Conservation (phyloP, 805 yeast species). For the Saccharomycopsis schoenii region DNA sequence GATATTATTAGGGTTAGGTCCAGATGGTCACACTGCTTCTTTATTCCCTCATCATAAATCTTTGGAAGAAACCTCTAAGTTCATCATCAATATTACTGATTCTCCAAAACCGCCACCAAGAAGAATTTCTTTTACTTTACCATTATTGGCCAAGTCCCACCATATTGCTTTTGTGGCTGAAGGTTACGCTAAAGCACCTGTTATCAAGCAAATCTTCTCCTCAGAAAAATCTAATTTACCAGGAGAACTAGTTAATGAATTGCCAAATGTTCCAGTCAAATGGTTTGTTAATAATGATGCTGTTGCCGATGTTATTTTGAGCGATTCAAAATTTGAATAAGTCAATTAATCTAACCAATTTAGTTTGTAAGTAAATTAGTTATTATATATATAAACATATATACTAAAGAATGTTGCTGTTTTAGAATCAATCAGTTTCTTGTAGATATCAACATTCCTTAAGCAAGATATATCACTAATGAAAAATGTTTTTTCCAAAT, state of each 20-base stretch:
- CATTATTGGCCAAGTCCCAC: slow-evolving; percentile 89
- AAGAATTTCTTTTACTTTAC: slow-evolving; percentile 84
- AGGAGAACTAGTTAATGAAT: slow-evolving; percentile 59
- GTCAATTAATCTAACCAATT: not conserved
- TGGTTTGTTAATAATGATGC: slow-evolving; percentile 89
- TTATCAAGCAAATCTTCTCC: slow-evolving; percentile 62
- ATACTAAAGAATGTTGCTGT: too few relatives aligned
- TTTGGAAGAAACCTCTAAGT: slow-evolving; percentile 79
- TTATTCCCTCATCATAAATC: slow-evolving; percentile 75
- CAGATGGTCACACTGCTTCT: slow-evolving; percentile 96
- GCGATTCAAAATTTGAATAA: slow-evolving; percentile 13
- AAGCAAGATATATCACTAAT: too few relatives aligned
- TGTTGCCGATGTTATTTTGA: slow-evolving; percentile 43
- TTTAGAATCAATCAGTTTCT: too few relatives aligned
- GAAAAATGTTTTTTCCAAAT: too few relatives aligned
- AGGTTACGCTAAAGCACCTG: slow-evolving; percentile 75
- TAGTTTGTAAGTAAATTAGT: not conserved
- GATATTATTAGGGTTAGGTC: slow-evolving; percentile 90
- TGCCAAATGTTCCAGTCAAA: slow-evolving; percentile 23
- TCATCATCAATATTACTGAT: slow-evolving; percentile 81
- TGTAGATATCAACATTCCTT: too few relatives aligned
- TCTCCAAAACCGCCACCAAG: slow-evolving; percentile 85
- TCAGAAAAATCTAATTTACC: slow-evolving; percentile 46
- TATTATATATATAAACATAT: too few relatives aligned
- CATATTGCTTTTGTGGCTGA: slow-evolving; percentile 92